Evolutionary conservation across 345 rosid genomes (phyloP).

Genomic region (Eucalyptus decipiens): DNA sequence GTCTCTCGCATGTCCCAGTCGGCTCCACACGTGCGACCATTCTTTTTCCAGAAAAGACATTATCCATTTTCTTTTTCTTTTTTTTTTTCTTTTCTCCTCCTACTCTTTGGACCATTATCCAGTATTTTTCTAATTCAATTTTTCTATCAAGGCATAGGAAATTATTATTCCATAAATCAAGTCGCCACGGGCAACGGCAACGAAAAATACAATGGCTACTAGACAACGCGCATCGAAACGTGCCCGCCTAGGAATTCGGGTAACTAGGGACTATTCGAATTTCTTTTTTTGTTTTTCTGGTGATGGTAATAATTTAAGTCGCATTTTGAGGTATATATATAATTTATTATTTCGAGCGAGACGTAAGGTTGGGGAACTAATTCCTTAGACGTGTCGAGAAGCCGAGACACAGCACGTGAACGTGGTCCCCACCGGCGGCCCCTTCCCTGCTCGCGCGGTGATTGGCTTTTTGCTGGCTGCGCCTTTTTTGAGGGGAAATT

Average conservation of each 20-base stretch:
- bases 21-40: constrained; percentile 9
- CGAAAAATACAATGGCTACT: background rate
- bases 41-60: background rate
- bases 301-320: background rate
- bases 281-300: background rate
- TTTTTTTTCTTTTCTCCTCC: background rate
- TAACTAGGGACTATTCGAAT: background rate
- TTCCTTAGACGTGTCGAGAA: background rate
- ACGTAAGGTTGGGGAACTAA: background rate
- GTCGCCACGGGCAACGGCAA: background rate
- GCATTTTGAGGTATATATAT: background rate
- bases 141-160: background rate
- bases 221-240: background rate
- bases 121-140: background rate
- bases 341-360: background rate
- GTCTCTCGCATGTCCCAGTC: background rate
- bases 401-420: background rate
- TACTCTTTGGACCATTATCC: background rate
- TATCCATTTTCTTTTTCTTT: background rate
- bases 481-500: background rate
- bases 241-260: background rate
- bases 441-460: too few species aligned
- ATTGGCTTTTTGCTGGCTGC: too few species aligned
- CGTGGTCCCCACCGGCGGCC: background rate
- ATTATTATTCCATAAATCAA: background rate